Conservation (phyloP, 139 green algal genomes). For the Coelastrella sp. region DNA sequence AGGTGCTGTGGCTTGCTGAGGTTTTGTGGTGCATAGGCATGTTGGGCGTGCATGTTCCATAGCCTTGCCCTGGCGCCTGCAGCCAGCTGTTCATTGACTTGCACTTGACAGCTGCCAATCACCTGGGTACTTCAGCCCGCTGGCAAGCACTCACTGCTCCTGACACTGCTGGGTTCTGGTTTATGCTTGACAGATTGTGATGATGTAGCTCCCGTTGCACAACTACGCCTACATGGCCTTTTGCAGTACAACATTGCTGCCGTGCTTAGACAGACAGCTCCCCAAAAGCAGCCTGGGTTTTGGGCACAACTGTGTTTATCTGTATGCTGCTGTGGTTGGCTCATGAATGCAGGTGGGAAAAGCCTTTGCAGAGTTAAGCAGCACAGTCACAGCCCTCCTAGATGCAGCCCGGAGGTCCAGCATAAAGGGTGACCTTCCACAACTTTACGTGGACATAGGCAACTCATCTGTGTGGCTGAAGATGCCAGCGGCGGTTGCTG, state of each 20-base stretch:
- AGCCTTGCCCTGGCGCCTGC: not conserved
- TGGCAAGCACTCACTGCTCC: no score
- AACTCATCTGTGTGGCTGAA: not conserved
- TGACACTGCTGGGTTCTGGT: no score
- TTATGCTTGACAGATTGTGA: no score
- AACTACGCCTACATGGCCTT: no score
- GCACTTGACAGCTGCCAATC: no score
- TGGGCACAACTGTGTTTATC: not conserved
- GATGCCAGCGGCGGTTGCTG: not conserved
- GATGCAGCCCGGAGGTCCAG: not conserved
- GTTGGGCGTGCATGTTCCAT: not conserved
- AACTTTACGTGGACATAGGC: not conserved
- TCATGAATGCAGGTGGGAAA: not conserved
- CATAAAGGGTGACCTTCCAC: not conserved
- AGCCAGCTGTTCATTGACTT: no score
- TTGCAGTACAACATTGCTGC: no score
- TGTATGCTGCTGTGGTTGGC: not conserved
- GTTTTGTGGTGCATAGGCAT: not conserved
- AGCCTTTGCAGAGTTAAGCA: not conserved
- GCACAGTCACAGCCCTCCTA: not conserved
- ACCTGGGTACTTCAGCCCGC: no score
- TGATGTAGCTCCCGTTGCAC: no score
- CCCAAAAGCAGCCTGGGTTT: not conserved
- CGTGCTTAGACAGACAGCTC: not conserved
- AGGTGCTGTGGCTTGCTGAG: not conserved